These are phyloP conservation scores for Myxozyma sirexii DNA, from an alignment of 805 yeast species.

Conservation along the genomic window DNA sequence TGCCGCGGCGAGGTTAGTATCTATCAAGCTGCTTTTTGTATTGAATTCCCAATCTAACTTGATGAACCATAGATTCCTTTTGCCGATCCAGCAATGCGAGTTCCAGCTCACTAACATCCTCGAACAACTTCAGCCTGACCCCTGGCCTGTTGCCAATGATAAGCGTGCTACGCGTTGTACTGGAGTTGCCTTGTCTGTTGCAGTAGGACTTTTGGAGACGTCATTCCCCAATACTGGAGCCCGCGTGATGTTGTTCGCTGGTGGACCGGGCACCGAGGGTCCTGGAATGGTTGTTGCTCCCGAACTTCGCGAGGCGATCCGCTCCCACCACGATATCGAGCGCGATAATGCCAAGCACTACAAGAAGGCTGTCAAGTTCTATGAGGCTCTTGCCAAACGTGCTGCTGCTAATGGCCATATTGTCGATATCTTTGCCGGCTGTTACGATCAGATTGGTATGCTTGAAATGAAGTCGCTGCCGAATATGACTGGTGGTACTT, in stretches of 20 bases:
- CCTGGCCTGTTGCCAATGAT: slow-evolving; percentile 81
- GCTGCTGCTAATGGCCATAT: slow-evolving; percentile 76
- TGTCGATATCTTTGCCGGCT: slow-evolving; percentile 89
- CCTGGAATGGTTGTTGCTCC: slow-evolving; percentile 94
- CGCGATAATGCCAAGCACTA: slow-evolving; percentile 85
- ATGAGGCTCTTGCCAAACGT: slow-evolving; percentile 70
- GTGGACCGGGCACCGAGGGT: slow-evolving; percentile 92
- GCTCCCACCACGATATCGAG: slow-evolving; percentile 97
- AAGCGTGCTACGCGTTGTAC: slow-evolving; percentile 88
- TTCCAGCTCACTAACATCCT: slow-evolving; percentile 77
- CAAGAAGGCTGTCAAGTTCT: slow-evolving; percentile 81
- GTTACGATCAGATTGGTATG: slow-evolving; percentile 95
- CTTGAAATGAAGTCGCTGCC: slow-evolving; percentile 88
- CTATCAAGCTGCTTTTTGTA: not conserved
- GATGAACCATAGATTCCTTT: slow-evolving; percentile 57
- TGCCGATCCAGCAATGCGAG: slow-evolving; percentile 77
- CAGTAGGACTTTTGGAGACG: slow-evolving; percentile 77
- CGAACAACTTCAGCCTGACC: slow-evolving; percentile 75
- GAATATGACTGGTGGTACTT: slow-evolving; percentile 85
- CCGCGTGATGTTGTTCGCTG: slow-evolving; percentile 84
- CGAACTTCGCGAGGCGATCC: slow-evolving; percentile 90
- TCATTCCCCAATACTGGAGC: slow-evolving; percentile 85
- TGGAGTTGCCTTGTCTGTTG: slow-evolving; percentile 88
- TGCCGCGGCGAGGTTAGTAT: slow-evolving; percentile 38
- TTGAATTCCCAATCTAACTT: not conserved